Percentiles rank a stretch among this genome's conserved stretches.
Evolutionary conservation across 495 filamentous ascomycete species (phyloP).

Genomic region (Xylaria flabelliformis): DNA sequence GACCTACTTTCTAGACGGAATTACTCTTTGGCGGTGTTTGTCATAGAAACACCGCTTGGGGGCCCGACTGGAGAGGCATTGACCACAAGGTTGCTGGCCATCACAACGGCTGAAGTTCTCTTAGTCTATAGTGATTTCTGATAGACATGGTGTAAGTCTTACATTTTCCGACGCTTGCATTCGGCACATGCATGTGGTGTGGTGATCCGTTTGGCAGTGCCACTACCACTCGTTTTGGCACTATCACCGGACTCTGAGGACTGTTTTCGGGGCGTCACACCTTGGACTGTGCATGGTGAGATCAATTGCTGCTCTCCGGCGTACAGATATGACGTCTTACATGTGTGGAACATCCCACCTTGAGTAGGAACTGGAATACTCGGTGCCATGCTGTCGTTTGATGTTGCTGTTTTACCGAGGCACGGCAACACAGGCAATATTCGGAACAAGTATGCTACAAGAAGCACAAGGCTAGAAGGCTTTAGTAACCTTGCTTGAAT

Average conservation of each 20-base stretch:
- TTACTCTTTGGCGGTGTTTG: conserved; percentile 64
- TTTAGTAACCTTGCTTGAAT: conserved; percentile 1
- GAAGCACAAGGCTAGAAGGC: conserved; percentile 3
- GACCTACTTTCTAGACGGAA: conserved; percentile 60
- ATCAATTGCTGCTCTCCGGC: not conserved
- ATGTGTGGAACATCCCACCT: conserved; percentile 62
- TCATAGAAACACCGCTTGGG: conserved; percentile 66
- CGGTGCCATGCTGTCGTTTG: conserved; percentile 51
- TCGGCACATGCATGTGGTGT: conserved; percentile 65
- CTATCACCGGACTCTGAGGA: conserved; percentile 54
- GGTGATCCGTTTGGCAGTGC: conserved; percentile 52
- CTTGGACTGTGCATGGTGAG: conserved; percentile 47
- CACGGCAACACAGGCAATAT: not conserved
- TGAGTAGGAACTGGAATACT: conserved; percentile 56
- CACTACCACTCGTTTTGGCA: conserved; percentile 48
- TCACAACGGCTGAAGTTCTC: conserved; percentile 55
- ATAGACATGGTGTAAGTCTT: conserved; percentile 32
- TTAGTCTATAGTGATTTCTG: conserved; percentile 33
- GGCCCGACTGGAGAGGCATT: conserved; percentile 62
- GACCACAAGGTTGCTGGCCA: conserved; percentile 64
- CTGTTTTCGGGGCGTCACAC: conserved; percentile 55
- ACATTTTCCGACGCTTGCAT: conserved; percentile 66
- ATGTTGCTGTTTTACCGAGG: conserved; percentile 21
- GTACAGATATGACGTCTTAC: conserved; percentile 35
- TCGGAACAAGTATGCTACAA: conserved; percentile 1